Evolutionary conservation across 805 yeast genomes (phyloP).

Genomic region (Clavispora fructus): DNA sequence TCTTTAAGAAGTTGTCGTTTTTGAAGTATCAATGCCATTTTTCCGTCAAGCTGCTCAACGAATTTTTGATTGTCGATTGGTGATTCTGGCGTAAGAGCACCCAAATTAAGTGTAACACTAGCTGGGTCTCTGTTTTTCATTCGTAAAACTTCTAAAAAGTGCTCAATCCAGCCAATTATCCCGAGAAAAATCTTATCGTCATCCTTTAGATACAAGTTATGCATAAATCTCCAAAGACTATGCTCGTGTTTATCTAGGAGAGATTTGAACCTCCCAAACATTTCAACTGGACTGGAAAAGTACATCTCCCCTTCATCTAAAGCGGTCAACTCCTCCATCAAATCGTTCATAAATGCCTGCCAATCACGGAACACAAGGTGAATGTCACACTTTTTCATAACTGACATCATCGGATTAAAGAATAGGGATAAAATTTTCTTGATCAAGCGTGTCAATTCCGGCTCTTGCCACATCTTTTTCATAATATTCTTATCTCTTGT

Average conservation of each 20-base stretch:
- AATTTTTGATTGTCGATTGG: slow-evolving; percentile 30
- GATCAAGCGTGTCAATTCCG: slow-evolving; percentile 69
- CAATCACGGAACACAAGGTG: slow-evolving; percentile 50
- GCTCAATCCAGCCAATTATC: slow-evolving; percentile 68
- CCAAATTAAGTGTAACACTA: slow-evolving; percentile 42
- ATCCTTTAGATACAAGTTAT: slow-evolving; percentile 78
- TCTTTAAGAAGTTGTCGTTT: slow-evolving; percentile 37
- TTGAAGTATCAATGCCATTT: slow-evolving; percentile 31
- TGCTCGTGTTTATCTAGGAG: slow-evolving; percentile 70
- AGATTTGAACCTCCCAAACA: slow-evolving; percentile 61
- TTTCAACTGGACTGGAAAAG: slow-evolving; percentile 45
- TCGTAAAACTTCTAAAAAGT: slow-evolving; percentile 58
- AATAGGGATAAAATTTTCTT: slow-evolving; percentile 68
- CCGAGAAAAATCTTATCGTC: slow-evolving; percentile 64
- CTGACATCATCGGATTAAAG: slow-evolving; percentile 66
- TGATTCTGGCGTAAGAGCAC: slow-evolving; percentile 9
- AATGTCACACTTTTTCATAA: slow-evolving; percentile 63
- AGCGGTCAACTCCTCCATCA: slow-evolving; percentile 60
- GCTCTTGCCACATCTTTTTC: slow-evolving; percentile 79
- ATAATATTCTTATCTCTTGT: slow-evolving; percentile 71
- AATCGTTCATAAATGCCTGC: slow-evolving; percentile 39
- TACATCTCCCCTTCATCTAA: slow-evolving; percentile 53
- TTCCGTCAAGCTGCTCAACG: slow-evolving; percentile 32
- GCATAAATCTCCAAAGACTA: slow-evolving; percentile 68
- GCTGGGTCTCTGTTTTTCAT: slow-evolving; percentile 46